Evolutionary conservation across 495 filamentous ascomycete species (phyloP).

Genomic region (Schizothecium vesticola): DNA sequence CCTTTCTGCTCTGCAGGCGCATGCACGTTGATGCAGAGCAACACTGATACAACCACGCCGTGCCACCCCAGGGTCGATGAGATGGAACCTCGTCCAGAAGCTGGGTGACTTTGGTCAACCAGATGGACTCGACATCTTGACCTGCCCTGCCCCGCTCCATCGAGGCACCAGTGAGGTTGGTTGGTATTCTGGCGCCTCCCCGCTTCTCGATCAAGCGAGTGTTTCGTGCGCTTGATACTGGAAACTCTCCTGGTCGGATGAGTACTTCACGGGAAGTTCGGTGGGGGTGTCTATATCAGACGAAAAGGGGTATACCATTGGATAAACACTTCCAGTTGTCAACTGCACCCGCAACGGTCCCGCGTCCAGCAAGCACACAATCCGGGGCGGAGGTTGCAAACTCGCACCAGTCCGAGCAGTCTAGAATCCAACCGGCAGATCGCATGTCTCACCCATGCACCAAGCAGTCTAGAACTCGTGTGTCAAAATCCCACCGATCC

Average conservation of each 20-base stretch:
- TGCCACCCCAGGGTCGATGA: not conserved
- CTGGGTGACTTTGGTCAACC: not conserved
- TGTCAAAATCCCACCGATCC: not conserved
- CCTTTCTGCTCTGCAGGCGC: not conserved
- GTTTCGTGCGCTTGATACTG: not conserved
- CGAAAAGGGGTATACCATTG: not conserved
- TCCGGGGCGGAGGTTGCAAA: not conserved
- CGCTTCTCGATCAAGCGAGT: not conserved
- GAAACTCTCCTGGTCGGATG: not conserved
- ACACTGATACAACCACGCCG: not conserved
- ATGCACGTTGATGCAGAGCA: not conserved
- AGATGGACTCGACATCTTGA: not conserved
- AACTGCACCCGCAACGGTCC: not conserved
- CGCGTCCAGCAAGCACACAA: not conserved
- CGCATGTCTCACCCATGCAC: not conserved
- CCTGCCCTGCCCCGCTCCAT: not conserved
- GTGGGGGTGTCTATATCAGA: not conserved
- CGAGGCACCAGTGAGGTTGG: not conserved
- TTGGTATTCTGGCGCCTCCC: not conserved
- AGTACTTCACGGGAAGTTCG: not conserved
- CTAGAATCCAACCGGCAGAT: not conserved
- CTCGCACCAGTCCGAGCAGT: not conserved
- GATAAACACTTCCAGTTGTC: not conserved
- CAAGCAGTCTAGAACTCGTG: not conserved
- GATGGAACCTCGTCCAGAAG: not conserved